Evolutionary conservation across 495 filamentous ascomycete species (phyloP), one percentile per base, ranked within the genome.

Genomic region (Xylaria sp.): DNA sequence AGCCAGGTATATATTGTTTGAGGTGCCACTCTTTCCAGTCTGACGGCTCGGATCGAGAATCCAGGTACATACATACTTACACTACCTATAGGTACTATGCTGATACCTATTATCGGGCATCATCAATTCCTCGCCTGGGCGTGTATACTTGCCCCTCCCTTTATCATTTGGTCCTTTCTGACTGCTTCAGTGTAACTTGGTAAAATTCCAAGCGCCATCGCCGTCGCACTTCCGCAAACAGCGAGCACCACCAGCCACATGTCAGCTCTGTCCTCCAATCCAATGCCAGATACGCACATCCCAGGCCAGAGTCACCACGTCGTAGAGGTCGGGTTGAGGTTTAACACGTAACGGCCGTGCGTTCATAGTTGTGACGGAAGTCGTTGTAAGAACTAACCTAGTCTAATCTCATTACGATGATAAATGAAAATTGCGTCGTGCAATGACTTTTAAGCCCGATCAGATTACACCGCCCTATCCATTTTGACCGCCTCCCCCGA

Each of bases 171-270:
- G 14, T 48, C 26, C 40, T 46, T n/a, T 33, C 29, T 19, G 50
- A 35, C 19, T 21, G 37, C 40, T 46, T 33, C 61, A n/a, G 40
- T 21, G 41, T 48, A 48, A 48, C 40, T 26, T 21, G 5, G 31
- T 46, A 46, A 46, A 59, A 37, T 33, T 33, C 48, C 48, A 41
- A 67, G 15, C 21, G 11, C 29, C 26, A 66, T 15, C 44, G 15
- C 14, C 26, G 24, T 11, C 24, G 24, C 44, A 33, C 26, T 67
- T 58, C 52, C 40, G 50, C 52, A 58, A 55, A 55, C 65, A 44
- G 37, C 65, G 37, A 67, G 33, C 35, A 57, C 50, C n/a, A 31
- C 37, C 65, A 67, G 65, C 65, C 65, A 41, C 65, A 64, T 62
- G 24, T 21, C 59, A 33, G 35, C 37, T 62, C 3, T 26, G 26